These are phyloP conservation scores for Oropetium thomaeum DNA, from an alignment of 176 grass and related monocot species.

Conservation along the genomic window DNA sequence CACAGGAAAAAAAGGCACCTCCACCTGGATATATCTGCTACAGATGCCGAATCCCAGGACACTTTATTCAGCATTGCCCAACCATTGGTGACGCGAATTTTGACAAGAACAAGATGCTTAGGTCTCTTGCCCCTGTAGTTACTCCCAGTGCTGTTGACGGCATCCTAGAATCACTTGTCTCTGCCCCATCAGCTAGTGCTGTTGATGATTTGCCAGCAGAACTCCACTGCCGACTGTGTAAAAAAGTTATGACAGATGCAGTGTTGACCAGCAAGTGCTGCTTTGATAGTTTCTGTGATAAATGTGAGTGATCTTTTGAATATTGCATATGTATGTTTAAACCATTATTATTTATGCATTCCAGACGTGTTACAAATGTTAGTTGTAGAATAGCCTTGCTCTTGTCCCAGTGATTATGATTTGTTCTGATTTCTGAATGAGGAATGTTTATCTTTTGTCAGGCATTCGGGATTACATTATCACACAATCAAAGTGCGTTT, in stretches of 20 bases:
- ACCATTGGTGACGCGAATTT: conserved; percentile 53
- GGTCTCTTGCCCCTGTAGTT: conserved; percentile 32
- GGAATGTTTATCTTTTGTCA: conserved; percentile 27
- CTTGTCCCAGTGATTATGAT: conserved; percentile 3
- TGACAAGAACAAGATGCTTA: conserved; percentile 38
- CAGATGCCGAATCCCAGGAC: conserved; percentile 61
- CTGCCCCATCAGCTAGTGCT: conserved; percentile 26
- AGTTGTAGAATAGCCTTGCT: neutral
- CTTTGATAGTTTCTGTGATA: conserved; percentile 71
- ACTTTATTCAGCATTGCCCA: conserved; percentile 72
- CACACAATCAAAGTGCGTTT: conserved; percentile 46
- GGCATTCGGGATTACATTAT: conserved; percentile 59
- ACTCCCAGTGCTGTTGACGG: conserved; percentile 32
- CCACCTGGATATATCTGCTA: conserved; percentile 59
- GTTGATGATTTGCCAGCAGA: conserved; percentile 52
- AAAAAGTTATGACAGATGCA: conserved; percentile 56
- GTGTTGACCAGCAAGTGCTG: conserved; percentile 66
- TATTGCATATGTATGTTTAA: conserved; percentile 15
- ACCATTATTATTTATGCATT: conserved; percentile 14
- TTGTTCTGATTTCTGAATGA: neutral
- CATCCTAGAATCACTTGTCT: conserved; percentile 39
- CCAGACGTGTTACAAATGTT: conserved; percentile 5
- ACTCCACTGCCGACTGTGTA: conserved; percentile 54
- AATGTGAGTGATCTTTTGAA: conserved; percentile 53
- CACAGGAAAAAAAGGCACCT: conserved; percentile 36